Percentiles rank a stretch among this genome's conserved stretches.
Conservation (phyloP, 2,329 filamentous ascomycete species). For the Alternaria dauci region DNA sequence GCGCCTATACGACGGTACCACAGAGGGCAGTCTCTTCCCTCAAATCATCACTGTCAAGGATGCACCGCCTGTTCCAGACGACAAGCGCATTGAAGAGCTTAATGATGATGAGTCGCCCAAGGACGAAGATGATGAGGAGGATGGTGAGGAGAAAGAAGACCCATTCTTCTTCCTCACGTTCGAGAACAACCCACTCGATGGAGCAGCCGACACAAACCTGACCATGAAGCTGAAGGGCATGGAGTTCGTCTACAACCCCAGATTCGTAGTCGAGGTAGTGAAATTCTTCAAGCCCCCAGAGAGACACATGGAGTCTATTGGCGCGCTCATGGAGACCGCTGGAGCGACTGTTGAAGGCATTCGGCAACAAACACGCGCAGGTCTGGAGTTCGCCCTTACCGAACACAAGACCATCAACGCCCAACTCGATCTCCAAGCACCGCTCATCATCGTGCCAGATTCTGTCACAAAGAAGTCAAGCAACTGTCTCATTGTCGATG, state of each 20-base stretch:
- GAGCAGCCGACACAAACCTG: constrained; percentile 87
- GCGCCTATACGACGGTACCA: constrained; percentile 95
- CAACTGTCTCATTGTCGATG: constrained; percentile 92
- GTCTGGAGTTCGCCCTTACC: constrained; percentile 93
- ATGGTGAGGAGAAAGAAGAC: constrained; percentile 64
- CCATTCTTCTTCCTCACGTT: constrained; percentile 92
- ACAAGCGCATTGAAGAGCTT: constrained; percentile 59
- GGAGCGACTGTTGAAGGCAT: constrained; percentile 95
- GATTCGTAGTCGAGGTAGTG: constrained; percentile 86
- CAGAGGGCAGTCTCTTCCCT: constrained; percentile 86
- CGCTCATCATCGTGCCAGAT: constrained; percentile 94
- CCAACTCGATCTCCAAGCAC: constrained; percentile 92
- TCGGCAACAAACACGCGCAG: constrained; percentile 92
- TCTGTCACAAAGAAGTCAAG: constrained; percentile 83
- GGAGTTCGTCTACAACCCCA: constrained; percentile 97
- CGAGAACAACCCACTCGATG: constrained; percentile 94
- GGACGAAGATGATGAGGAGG: constrained; percentile 55
- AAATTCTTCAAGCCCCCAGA: constrained; percentile 98
- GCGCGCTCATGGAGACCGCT: constrained; percentile 91
- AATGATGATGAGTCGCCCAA: constrained; percentile 57
- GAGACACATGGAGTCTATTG: constrained; percentile 97
- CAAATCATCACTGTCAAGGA: constrained; percentile 98
- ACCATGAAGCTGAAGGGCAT: constrained; percentile 92
- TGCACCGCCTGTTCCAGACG: constrained; percentile 67
- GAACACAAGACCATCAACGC: constrained; percentile 99